phyloP scores from a whole-genome alignment of 192 early-diverging fungal species.

The Podila epigama region DNA sequence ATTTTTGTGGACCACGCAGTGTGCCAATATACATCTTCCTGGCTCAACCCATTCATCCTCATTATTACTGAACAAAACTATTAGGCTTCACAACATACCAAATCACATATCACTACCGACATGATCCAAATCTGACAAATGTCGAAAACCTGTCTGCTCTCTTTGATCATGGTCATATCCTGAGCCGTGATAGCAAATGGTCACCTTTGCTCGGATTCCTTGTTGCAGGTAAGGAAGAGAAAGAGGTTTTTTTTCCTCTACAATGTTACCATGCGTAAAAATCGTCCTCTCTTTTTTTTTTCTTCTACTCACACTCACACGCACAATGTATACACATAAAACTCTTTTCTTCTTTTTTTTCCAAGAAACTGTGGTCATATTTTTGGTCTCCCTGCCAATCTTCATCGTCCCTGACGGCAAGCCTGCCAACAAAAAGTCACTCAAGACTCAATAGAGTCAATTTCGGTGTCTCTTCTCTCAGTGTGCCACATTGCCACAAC shows the following conservation, averaged over 20 bases:
- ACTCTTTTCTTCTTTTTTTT: neutral
- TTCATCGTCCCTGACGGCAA: constrained; percentile 24
- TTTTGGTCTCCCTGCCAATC: constrained; percentile 32
- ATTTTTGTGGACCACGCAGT: no score
- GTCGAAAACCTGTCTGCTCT: constrained; percentile 11
- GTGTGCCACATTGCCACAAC: no score
- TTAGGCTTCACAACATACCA: constrained; percentile 34
- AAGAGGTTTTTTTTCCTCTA: neutral
- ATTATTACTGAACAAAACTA: no score
- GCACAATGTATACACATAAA: neutral
- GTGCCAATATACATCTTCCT: no score
- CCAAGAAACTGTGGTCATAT: constrained; percentile 32
- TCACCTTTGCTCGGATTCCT: constrained; percentile 44
- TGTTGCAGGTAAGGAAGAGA: constrained; percentile 25
- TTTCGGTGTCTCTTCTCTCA: no score
- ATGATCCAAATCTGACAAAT: neutral
- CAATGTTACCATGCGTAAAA: neutral
- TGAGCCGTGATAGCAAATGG: constrained; percentile 37
- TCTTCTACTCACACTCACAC: neutral
- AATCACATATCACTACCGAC: constrained; percentile 8
- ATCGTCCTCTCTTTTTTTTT: neutral
- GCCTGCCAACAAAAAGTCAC: constrained; percentile 1
- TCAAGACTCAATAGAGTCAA: constrained; percentile 35
- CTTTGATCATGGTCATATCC: constrained; percentile 26
- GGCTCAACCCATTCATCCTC: no score